These are phyloP conservation scores for Ceratocystis smalleyi DNA, from an alignment of 2,329 filamentous ascomycete genomes.

Conservation along the genomic window DNA sequence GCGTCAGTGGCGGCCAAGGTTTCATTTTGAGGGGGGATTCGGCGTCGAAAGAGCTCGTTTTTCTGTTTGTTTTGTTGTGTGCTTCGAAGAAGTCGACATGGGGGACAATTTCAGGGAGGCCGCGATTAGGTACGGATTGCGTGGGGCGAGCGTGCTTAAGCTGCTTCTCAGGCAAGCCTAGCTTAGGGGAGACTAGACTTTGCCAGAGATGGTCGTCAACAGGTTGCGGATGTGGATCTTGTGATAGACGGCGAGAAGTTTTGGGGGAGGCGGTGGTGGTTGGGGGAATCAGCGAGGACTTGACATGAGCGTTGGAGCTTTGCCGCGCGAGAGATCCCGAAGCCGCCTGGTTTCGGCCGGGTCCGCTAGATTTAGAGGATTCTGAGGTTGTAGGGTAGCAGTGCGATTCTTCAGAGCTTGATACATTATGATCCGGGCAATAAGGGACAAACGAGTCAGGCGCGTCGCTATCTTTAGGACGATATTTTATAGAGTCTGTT, in stretches of 20 bases:
- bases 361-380: conserved; percentile 2
- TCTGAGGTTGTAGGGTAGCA: neutral
- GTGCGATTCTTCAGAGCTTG: neutral
- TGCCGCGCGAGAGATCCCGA: conserved; percentile 15
- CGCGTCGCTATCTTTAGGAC: neutral
- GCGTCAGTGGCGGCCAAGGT: neutral
- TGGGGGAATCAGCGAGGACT: conserved; percentile 15
- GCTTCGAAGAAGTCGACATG: conserved; percentile 9
- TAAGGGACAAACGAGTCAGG: neutral
- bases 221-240: conserved; percentile 22
- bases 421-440: neutral
- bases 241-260: conserved; percentile 18
- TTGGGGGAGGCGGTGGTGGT: conserved; percentile 4
- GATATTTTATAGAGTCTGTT: neutral
- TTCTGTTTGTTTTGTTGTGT: conserved; percentile 2
- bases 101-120: conserved; percentile 7
- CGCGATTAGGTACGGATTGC: conserved; percentile 1
- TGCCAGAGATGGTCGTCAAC: conserved; percentile 23
- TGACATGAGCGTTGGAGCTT: conserved; percentile 20
- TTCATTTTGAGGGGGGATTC: neutral
- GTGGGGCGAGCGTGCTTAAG: conserved; percentile 8
- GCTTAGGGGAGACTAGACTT: conserved; percentile 22
- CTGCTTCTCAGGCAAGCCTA: conserved; percentile 14
- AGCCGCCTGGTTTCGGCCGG: neutral
- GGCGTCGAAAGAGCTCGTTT: neutral